A percentile compares a stretch with the other conserved stretches of the same genome.
Conservation (phyloP, 2,329 filamentous ascomycete species). For the Phoma sp. region DNA sequence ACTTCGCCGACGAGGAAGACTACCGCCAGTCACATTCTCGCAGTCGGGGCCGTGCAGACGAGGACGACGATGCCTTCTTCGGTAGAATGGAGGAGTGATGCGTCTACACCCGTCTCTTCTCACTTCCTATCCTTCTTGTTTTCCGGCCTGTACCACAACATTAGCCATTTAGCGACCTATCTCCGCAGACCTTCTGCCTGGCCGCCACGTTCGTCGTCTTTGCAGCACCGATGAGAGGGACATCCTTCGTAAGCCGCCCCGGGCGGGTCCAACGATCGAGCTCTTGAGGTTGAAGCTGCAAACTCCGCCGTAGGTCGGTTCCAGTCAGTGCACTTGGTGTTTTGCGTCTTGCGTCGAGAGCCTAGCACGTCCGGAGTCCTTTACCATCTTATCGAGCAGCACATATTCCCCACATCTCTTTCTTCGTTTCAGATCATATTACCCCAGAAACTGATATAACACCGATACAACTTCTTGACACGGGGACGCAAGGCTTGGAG, state of each 20-base stretch:
- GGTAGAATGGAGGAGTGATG: constrained; percentile 83
- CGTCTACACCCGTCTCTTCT: constrained; percentile 1
- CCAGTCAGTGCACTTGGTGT: constrained; percentile 11
- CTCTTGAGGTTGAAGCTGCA: constrained; percentile 49
- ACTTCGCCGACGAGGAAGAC: constrained; percentile 70
- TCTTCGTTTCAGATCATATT: constrained; percentile 13
- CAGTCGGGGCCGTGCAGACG: constrained; percentile 70
- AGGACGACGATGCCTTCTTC: constrained; percentile 95
- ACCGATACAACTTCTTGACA: constrained; percentile 12
- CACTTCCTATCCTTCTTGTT: constrained; percentile 13
- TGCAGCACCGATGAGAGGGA: constrained; percentile 52
- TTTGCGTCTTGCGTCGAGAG: constrained; percentile 45
- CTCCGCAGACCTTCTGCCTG: constrained; percentile 42
- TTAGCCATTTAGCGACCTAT: constrained; percentile 46
- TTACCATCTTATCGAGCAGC: not conserved
- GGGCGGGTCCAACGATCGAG: constrained; percentile 21
- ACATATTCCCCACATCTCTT: constrained; percentile 10
- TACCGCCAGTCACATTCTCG: constrained; percentile 54
- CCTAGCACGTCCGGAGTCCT: constrained; percentile 26
- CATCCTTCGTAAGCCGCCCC: constrained; percentile 18
- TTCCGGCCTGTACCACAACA: constrained; percentile 45
- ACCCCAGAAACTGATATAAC: constrained; percentile 16
- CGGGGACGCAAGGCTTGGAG: constrained; percentile 9
- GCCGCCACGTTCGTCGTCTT: constrained; percentile 23
- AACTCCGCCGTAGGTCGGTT: constrained; percentile 17